Conservation (phyloP, 768 basidiomycete genomes). For the Xerocomellus intermedius region DNA sequence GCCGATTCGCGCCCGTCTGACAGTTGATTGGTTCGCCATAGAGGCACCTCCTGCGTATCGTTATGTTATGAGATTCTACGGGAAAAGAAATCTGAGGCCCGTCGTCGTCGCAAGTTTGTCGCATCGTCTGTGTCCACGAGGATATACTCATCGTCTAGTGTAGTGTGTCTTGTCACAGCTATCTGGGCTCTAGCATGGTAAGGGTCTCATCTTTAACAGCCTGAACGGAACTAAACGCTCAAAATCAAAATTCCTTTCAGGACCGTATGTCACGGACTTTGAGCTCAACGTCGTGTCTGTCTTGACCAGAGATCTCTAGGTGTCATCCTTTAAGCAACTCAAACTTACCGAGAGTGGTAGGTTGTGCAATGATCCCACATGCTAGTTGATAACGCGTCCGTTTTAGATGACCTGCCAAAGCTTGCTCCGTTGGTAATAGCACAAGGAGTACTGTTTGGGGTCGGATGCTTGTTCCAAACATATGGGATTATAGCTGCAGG, state of each 20-base stretch:
- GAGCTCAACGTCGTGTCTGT: neutral
- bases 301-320: conserved; percentile 36
- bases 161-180: conserved; percentile 45
- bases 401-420: conserved; percentile 40
- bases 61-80: conserved; percentile 56
- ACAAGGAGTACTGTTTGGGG: conserved; percentile 58
- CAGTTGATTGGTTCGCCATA: neutral
- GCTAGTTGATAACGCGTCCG: neutral
- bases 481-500: conserved; percentile 54
- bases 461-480: conserved; percentile 48
- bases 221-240: neutral
- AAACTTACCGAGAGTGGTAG: conserved; percentile 46
- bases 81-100: conserved; percentile 53
- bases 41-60: conserved; percentile 57
- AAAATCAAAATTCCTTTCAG: conserved; percentile 3
- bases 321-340: conserved; percentile 60
- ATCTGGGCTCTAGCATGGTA: conserved; percentile 67
- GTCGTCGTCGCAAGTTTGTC: conserved; percentile 49
- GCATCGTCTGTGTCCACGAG: neutral
- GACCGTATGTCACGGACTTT: conserved; percentile 18
- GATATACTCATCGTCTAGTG: neutral
- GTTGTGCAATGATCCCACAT: conserved; percentile 20
- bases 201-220: conserved; percentile 20
- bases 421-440: conserved; percentile 56
- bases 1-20: neutral